Base-by-base conservation (phyloP, 1,284 basidiomycete species). In the Bjerkandera adusta region DNA sequence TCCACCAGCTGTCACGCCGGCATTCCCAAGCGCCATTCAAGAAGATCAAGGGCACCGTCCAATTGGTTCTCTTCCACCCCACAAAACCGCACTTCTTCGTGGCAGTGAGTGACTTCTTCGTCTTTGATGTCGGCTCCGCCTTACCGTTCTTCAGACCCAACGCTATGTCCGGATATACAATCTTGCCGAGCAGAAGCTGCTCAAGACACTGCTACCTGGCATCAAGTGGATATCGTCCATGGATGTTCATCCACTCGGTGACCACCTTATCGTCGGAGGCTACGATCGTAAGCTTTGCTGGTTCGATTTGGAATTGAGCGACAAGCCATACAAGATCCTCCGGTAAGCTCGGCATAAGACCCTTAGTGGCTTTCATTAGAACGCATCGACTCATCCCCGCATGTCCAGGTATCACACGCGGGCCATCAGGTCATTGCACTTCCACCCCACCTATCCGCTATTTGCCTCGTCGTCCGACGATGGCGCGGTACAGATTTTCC, bases 21-120 rank as follows among this genome's bases (percentile, higher is more conserved):
- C 89, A 97, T 64, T 97, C 94, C 5, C 97, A 99, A 69, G 92
- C 94, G 16, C 97, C 97, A 10, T 99, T 99, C 83, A 89, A 86
- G 64, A 94, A 94, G 66, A 81, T 94, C 56, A 90, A 91, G 65
- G 96, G 97, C 22, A 66, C 81, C 10, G 88, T 98, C 8, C 96
- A 99, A 69, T 73, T 87, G 45, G 92, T 97, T 13, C 77, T 87
- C 37, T 99, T 99, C 83, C 97, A 99, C 68, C 96, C 97, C 2
- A 69, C 76, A 39, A 94, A 93, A 65, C 93, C 97, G 5, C 83
- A 94, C 67, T 95, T 99, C 75, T 98, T 99, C 61, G 96, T 98
- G 45, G 97, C 97, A 34, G 90, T 92, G 67, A 66, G 88, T 73
- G 40, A 48, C 26, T 10, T 30, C 25, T 27, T 46, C 36, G 12